Evolutionary conservation across 1,284 basidiomycete species (phyloP).

Genomic region (Pyrrhoderma noxium): DNA sequence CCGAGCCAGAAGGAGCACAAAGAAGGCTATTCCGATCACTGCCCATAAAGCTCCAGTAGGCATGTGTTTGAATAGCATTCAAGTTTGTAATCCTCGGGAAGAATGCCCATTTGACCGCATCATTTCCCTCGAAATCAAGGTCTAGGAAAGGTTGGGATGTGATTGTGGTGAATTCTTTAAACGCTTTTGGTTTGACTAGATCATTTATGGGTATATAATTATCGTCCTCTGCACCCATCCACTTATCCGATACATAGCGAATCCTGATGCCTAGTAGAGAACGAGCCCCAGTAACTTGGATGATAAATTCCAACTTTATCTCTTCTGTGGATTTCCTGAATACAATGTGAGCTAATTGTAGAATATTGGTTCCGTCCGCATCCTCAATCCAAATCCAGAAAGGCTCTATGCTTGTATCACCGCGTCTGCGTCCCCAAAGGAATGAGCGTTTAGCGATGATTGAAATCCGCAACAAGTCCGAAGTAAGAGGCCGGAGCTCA

Average conservation of each 20-base stretch:
- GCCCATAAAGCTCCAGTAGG: slow-evolving; percentile 78
- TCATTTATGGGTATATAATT: slow-evolving; percentile 56
- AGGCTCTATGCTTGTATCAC: slow-evolving; percentile 67
- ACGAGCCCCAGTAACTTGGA: slow-evolving; percentile 58
- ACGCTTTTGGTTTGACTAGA: slow-evolving; percentile 71
- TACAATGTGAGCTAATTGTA: slow-evolving; percentile 73
- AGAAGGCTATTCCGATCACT: slow-evolving; percentile 71
- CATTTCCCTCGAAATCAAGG: slow-evolving; percentile 45
- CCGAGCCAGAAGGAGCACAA: slow-evolving; percentile 75
- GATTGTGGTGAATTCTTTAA: slow-evolving; percentile 58
- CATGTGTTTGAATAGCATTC: slow-evolving; percentile 88
- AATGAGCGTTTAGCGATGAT: slow-evolving; percentile 67
- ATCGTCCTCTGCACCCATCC: slow-evolving; percentile 89
- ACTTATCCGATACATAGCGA: slow-evolving; percentile 83
- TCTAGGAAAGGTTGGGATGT: slow-evolving; percentile 81
- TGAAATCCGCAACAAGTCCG: slow-evolving; percentile 77
- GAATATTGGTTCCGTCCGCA: slow-evolving; percentile 67
- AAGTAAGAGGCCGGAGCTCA: slow-evolving; percentile 73
- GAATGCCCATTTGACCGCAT: slow-evolving; percentile 41
- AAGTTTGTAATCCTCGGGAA: slow-evolving; percentile 46
- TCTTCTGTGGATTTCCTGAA: slow-evolving; percentile 59
- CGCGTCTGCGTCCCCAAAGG: slow-evolving; percentile 77
- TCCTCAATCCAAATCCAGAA: slow-evolving; percentile 98
- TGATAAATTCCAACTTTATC: slow-evolving; percentile 72
- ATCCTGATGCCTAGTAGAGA: slow-evolving; percentile 59